These are phyloP conservation scores for Echinochloa phyllopogon DNA, from an alignment of 176 grass and related monocot genomes.

Conservation along the genomic window DNA sequence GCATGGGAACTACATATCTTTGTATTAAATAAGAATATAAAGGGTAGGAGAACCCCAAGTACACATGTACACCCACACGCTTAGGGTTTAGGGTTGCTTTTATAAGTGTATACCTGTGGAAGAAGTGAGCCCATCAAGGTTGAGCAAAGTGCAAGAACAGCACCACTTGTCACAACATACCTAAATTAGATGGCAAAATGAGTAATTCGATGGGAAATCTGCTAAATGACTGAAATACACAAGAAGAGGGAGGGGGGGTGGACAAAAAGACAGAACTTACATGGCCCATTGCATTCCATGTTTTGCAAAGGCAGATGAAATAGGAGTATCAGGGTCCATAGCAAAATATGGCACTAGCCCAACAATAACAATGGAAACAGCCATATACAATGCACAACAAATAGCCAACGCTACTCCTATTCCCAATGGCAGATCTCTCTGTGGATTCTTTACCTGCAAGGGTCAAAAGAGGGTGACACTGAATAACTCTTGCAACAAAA, in stretches of 20 bases:
- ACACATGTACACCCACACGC: too few relatives aligned
- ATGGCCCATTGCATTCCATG: conserved; percentile 91
- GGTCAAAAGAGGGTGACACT: neutral
- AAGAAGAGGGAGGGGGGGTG: neutral
- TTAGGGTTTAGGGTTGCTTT: neutral
- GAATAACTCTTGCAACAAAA: neutral
- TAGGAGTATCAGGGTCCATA: conserved; percentile 97
- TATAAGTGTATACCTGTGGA: conserved; percentile 70
- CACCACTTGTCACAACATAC: conserved; percentile 88
- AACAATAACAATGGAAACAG: conserved; percentile 93
- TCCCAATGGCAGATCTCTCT: conserved; percentile 86
- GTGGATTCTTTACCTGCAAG: conserved; percentile 89
- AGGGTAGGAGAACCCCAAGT: too few relatives aligned
- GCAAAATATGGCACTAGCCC: conserved; percentile 92
- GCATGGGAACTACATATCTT: too few relatives aligned
- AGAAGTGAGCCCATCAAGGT: conserved; percentile 97
- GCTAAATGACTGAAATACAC: conserved; percentile 6
- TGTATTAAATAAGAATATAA: too few relatives aligned
- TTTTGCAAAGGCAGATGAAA: conserved; percentile 87
- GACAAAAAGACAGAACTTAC: conserved; percentile 56
- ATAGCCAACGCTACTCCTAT: conserved; percentile 78
- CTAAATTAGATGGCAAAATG: conserved; percentile 53
- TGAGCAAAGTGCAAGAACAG: conserved; percentile 95
- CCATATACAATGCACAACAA: conserved; percentile 89
- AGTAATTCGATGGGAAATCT: conserved; percentile 13